A percentile compares a stretch with the other conserved stretches of the same genome.
Conservation (phyloP, 495 filamentous ascomycete genomes). For the Parathielavia appendiculata region DNA sequence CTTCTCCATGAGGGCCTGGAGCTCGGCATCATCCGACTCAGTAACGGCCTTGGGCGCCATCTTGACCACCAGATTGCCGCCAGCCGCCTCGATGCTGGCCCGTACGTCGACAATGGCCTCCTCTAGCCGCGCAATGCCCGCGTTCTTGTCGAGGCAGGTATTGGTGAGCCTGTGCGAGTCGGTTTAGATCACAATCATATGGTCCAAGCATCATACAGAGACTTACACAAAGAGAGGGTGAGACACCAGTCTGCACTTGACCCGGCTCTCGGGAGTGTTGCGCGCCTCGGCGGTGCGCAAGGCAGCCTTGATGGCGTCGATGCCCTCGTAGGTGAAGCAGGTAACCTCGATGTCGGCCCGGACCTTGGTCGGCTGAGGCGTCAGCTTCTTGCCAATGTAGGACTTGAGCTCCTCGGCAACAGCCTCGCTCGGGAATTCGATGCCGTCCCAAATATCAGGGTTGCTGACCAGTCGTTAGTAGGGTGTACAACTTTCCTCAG, state of each 20-base stretch:
- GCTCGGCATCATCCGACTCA: conserved; percentile 93
- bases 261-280: conserved; percentile 82
- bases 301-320: conserved; percentile 92
- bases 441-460: conserved; percentile 90
- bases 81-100: conserved; percentile 63
- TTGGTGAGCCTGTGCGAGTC: conserved; percentile 55
- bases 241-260: conserved; percentile 94
- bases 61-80: conserved; percentile 77
- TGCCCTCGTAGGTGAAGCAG: conserved; percentile 97
- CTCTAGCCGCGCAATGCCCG: conserved; percentile 77
- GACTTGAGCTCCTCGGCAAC: conserved; percentile 80
- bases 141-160: conserved; percentile 87
- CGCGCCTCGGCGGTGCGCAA: conserved; percentile 80
- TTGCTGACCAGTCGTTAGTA: conserved; percentile 52
- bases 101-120: conserved; percentile 81
- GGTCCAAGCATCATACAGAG: conserved; percentile 9
- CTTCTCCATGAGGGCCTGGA: conserved; percentile 98
- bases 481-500: background rate
- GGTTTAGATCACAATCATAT: background rate
- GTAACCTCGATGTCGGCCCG: conserved; percentile 97
- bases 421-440: conserved; percentile 79
- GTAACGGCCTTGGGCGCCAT: conserved; percentile 99
- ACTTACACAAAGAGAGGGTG: conserved; percentile 82
- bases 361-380: conserved; percentile 94
- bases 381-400: conserved; percentile 94